phyloP scores from a whole-genome alignment of 306 rosid genomes.

The Erythrophleum fordii region DNA sequence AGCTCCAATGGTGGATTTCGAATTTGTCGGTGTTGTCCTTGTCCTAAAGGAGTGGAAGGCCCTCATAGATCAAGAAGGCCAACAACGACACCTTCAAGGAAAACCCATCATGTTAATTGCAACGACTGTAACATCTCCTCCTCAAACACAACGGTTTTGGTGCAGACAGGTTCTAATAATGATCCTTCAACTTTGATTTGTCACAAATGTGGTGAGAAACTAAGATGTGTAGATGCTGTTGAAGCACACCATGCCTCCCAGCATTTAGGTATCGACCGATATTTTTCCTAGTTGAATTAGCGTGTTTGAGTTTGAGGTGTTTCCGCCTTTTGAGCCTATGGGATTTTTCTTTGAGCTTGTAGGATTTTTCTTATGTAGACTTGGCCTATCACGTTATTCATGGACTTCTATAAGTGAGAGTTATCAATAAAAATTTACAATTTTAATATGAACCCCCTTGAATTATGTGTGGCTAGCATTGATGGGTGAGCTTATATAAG shows the following conservation, averaged over 20 bases:
- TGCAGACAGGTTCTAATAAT: slow-evolving; percentile 34
- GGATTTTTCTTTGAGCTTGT: background rate
- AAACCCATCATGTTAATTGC: slow-evolving; percentile 26
- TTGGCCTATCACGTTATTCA: background rate
- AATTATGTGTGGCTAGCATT: too few relatives aligned
- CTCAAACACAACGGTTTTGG: slow-evolving; percentile 22
- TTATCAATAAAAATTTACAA: too few relatives aligned
- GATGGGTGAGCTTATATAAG: too few relatives aligned
- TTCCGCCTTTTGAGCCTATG: background rate
- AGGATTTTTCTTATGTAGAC: background rate
- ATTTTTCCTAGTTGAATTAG: slow-evolving; percentile 9
- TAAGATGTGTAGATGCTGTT: slow-evolving; percentile 35
- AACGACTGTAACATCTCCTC: slow-evolving; percentile 23
- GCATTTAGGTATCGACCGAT: slow-evolving; percentile 53
- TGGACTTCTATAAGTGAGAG: too few relatives aligned
- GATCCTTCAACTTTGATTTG: slow-evolving; percentile 35
- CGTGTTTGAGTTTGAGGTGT: background rate
- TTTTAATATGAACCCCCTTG: too few relatives aligned
- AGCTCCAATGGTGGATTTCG: slow-evolving; percentile 19
- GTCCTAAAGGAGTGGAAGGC: slow-evolving; percentile 33
- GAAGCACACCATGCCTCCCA: slow-evolving; percentile 48
- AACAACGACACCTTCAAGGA: slow-evolving; percentile 18
- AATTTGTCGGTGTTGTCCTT: slow-evolving; percentile 18
- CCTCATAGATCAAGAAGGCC: slow-evolving; percentile 27
- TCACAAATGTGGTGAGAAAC: slow-evolving; percentile 48